phyloP scores from a whole-genome alignment of 352 stramenopile species.

The Globisporangium carolinianum region DNA sequence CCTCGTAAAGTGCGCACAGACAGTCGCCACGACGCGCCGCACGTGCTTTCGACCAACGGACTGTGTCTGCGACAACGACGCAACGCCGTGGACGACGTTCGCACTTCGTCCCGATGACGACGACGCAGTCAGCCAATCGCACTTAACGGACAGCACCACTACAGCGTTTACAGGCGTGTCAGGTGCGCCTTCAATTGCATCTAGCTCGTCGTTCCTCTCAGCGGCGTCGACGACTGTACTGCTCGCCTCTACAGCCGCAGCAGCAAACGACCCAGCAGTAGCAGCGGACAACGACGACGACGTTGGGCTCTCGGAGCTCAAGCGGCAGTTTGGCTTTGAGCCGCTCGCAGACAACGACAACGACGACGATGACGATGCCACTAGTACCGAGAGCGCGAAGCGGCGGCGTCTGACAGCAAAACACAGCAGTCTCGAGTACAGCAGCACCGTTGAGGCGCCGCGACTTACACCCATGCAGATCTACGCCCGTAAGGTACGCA shows the following conservation, averaged over 20 bases:
- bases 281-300: slow-evolving; percentile 14
- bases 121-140: too few species aligned
- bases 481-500: slow-evolving; percentile 33
- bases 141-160: not conserved
- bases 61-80: slow-evolving; percentile 46
- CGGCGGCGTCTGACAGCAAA: slow-evolving; percentile 18
- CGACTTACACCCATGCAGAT: slow-evolving; percentile 17
- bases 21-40: slow-evolving; percentile 15
- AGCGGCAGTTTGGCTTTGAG: slow-evolving; percentile 57
- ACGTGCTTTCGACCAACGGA: slow-evolving; percentile 31
- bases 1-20: slow-evolving; percentile 12
- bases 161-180: not conserved
- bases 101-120: slow-evolving; percentile 8
- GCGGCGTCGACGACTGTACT: not conserved
- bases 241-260: not conserved
- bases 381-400: slow-evolving; percentile 9
- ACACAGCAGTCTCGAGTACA: not conserved
- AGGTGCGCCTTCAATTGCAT: not conserved
- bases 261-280: not conserved
- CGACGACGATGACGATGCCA: slow-evolving; percentile 20
- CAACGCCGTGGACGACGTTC: slow-evolving; percentile 48
- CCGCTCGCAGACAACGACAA: slow-evolving; percentile 13
- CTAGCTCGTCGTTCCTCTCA: slow-evolving; percentile 4
- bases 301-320: slow-evolving; percentile 55
- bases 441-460: slow-evolving; percentile 5